A percentile compares a stretch with the other conserved stretches of the same genome.
Conservation (phyloP, 805 yeast genomes). For the Zygosaccharomyces kombuchaensis region DNA sequence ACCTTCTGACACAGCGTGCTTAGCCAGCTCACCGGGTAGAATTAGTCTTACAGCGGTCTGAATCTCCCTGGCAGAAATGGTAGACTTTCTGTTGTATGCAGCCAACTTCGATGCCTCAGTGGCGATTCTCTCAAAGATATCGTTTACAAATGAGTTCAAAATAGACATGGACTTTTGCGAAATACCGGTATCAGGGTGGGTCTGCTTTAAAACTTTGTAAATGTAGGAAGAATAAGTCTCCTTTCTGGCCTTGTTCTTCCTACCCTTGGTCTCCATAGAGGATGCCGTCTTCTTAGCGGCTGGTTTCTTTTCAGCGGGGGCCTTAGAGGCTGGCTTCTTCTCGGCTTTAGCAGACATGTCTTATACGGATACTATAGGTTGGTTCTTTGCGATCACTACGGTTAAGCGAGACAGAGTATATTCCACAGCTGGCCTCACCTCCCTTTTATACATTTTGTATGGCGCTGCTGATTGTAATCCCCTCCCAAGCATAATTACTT, state of each 20-base stretch:
- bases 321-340: slow-evolving; percentile 74
- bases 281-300: slow-evolving; percentile 90
- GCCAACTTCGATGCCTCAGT: slow-evolving; percentile 97
- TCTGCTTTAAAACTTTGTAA: slow-evolving; percentile 97
- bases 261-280: slow-evolving; percentile 72
- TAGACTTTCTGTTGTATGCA: slow-evolving; percentile 97
- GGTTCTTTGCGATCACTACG: too few relatives aligned
- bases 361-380: background rate
- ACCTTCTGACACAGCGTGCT: slow-evolving; percentile 98
- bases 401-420: too few relatives aligned
- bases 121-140: slow-evolving; percentile 97
- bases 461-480: background rate
- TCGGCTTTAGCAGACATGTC: slow-evolving; percentile 26
- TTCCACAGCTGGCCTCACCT: background rate
- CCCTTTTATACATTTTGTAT: slow-evolving; percentile 11
- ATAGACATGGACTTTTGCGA: slow-evolving; percentile 98
- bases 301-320: slow-evolving; percentile 94
- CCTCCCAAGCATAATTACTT: background rate
- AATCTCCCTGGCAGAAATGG: slow-evolving; percentile 96
- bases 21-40: slow-evolving; percentile 97
- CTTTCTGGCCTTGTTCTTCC: slow-evolving; percentile 93
- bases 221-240: slow-evolving; percentile 97
- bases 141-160: slow-evolving; percentile 97
- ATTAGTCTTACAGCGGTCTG: slow-evolving; percentile 98
- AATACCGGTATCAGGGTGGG: slow-evolving; percentile 99